Base-by-base conservation (phyloP, 139 green algal species). In the Protoeuglena noctilucae region DNA sequence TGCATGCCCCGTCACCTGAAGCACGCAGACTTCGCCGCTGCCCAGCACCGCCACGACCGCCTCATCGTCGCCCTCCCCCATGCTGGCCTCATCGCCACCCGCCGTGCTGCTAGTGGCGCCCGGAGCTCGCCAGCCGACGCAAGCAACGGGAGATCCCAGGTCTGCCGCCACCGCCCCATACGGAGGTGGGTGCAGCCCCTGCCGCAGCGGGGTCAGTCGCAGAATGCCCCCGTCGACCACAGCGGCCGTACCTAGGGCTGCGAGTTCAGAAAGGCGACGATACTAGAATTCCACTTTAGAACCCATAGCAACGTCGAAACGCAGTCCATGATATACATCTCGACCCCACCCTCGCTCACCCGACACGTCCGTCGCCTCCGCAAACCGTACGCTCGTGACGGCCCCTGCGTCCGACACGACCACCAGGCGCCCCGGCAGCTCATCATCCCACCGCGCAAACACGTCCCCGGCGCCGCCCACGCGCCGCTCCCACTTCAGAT, bases 191-290 rank as follows among this genome's bases (percentile, higher is more conserved):
- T 90, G 67, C n/a, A 80, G 31, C 0, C 55, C 51, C 2, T 71
- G 63, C 28, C 67, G 59, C 43, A 96, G 62, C 6, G 88, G 83
- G 22, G 81, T 95, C 18, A 96, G 26, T 28, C 83, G 70, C 50
- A 94, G 34, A 9, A 47, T 18, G 7, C 26, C 16, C 3, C 87
- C 88, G 49, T 96, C 88, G 14, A 94, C 67, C 28, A 96, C 87
- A 3, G 73, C 81, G 1, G 68, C 78, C 1, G 87, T 95, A 26
- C 82, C 81, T 2, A 51, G 49, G 1, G 53, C 53, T 58, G 73
- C 85, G 2, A 40, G 43, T 18, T 50, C 23, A 14, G 43, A 7
- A 4, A 50, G 43, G 43, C 14, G 4, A 23, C 23, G 25, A n/a
- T n/a, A 6, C 14, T 28, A n/a, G 6, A n/a, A 28, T 18, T 50